A percentile compares a stretch with the other conserved stretches of the same genome.
Evolutionary conservation across 257 asterid genomes (phyloP).

Genomic region (Nicotiana obtusifolia): DNA sequence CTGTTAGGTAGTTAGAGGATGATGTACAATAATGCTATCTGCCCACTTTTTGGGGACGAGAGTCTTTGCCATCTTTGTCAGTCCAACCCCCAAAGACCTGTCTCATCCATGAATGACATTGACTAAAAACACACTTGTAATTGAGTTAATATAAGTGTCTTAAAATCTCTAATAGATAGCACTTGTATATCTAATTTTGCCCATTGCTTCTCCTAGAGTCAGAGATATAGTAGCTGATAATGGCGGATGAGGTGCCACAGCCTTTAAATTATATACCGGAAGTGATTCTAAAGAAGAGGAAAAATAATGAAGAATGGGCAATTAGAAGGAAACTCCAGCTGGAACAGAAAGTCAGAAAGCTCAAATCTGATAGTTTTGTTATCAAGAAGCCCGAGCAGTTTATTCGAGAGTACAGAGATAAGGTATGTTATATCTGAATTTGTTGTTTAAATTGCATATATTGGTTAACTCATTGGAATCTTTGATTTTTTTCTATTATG

Average conservation of each 20-base stretch:
- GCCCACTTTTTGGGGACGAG: not conserved
- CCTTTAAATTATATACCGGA: slow-evolving; percentile 61
- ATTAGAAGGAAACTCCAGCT: slow-evolving; percentile 58
- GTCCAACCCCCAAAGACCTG: too few species aligned
- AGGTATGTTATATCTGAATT: slow-evolving; percentile 24
- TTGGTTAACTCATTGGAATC: not conserved
- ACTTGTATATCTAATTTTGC: not conserved
- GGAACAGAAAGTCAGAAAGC: slow-evolving; percentile 62
- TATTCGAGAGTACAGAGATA: slow-evolving; percentile 67
- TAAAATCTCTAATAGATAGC: too few species aligned
- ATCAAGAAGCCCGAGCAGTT: slow-evolving; percentile 88
- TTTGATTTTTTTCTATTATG: not conserved
- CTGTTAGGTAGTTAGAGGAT: too few species aligned
- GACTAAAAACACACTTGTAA: too few species aligned
- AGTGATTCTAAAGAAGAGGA: slow-evolving; percentile 83
- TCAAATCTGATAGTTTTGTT: slow-evolving; percentile 33
- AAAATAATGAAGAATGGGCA: slow-evolving; percentile 86
- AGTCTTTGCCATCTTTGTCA: too few species aligned
- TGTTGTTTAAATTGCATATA: not conserved
- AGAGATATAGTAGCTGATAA: slow-evolving; percentile 15
- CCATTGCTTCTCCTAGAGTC: not conserved
- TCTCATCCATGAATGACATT: too few species aligned
- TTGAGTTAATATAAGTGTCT: too few species aligned
- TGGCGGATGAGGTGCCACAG: slow-evolving; percentile 43
- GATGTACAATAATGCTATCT: not conserved